phyloP scores from a whole-genome alignment of 345 rosid species.

The Citrus sp. region DNA sequence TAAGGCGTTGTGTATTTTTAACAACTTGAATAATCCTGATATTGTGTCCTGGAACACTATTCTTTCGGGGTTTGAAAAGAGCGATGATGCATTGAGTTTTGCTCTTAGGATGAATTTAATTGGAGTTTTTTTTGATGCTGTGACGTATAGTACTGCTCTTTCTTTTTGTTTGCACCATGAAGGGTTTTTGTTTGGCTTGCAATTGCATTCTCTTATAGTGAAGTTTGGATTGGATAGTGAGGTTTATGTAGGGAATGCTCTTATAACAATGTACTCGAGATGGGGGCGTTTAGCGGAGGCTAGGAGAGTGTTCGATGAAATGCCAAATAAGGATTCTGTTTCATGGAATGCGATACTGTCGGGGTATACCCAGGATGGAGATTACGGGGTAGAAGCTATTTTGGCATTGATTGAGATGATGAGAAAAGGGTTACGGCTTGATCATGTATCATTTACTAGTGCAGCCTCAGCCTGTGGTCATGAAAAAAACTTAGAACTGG shows the following conservation, averaged over 20 bases:
- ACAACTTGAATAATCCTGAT: slow-evolving; percentile 57
- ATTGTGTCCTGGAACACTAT: slow-evolving; percentile 89
- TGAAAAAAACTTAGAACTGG: slow-evolving; percentile 54
- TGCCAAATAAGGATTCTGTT: slow-evolving; percentile 61
- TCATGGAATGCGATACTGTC: slow-evolving; percentile 89
- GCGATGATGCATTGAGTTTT: slow-evolving; percentile 48
- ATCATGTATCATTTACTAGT: slow-evolving; percentile 80
- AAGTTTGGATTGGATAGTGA: slow-evolving; percentile 59
- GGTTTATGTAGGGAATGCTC: slow-evolving; percentile 71
- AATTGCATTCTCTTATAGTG: slow-evolving; percentile 53
- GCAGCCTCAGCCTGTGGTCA: slow-evolving; percentile 76
- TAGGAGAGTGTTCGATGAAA: slow-evolving; percentile 60
- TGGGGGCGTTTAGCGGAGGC: slow-evolving; percentile 52
- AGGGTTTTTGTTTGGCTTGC: slow-evolving; percentile 62
- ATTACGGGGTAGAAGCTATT: slow-evolving; percentile 53
- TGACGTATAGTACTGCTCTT: slow-evolving; percentile 57
- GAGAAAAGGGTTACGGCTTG: slow-evolving; percentile 59
- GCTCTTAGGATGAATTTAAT: slow-evolving; percentile 47
- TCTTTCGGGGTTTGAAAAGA: slow-evolving; percentile 65
- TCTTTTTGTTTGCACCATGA: slow-evolving; percentile 49
- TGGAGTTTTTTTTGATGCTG: slow-evolving; percentile 58
- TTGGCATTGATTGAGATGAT: slow-evolving; percentile 54
- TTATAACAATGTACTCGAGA: slow-evolving; percentile 67
- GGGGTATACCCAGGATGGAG: slow-evolving; percentile 70
- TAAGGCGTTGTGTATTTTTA: slow-evolving; percentile 55